Base-by-base conservation (phyloP, 2,329 filamentous ascomycete species). In the Emmonsiellopsis sp. region DNA sequence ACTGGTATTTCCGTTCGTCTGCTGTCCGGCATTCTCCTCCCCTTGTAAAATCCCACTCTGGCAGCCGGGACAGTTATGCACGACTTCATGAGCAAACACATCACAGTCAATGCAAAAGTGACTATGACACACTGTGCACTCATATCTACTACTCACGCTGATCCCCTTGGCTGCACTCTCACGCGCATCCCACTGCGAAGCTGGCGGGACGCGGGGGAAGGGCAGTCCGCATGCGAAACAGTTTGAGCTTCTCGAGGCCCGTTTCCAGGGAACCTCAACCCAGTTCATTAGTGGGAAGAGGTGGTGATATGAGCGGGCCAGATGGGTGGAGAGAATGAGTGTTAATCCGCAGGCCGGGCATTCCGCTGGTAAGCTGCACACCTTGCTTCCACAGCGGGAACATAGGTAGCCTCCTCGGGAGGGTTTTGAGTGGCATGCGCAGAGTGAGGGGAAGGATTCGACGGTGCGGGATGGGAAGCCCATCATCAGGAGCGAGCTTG, bases 61-160 rank as follows among this genome's bases (percentile, higher is more conserved):
- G 68, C 93, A 98, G 0, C 92, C 92, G 0, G 93, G 91, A 65
- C 93, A 98, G 70, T 97, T 97, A 68, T 98, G 92, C 50, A 95
- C 81, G 10, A 94, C 83, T 72, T 96, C 90, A 67, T 98, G 93
- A 26, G 89, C 87, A 72, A 93, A 96, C 26, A 96, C 83, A 69
- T 98, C 93, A 69, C 93, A 98, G 68, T 98, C 93, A 59, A 98
- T 94, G 75, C 93, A 98, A 67, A 97, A 98, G 71, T 97, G 92
- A 55, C 87, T 84, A 2, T 79, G 73, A 70, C 93, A 98, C n/a
- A 85, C 84, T 61, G 86, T 81, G 68, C 93, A 98, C 55, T 87
- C 88, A 67, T 98, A 98, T 50, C 93, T 77, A 47, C 86, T 84
- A 65, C 87, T 93, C 73, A 94, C 89, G 67, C 87, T 92, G 43